Evolutionary conservation across 164 flowering plant species (phyloP).

Genomic region (Tetracentron sinense): DNA sequence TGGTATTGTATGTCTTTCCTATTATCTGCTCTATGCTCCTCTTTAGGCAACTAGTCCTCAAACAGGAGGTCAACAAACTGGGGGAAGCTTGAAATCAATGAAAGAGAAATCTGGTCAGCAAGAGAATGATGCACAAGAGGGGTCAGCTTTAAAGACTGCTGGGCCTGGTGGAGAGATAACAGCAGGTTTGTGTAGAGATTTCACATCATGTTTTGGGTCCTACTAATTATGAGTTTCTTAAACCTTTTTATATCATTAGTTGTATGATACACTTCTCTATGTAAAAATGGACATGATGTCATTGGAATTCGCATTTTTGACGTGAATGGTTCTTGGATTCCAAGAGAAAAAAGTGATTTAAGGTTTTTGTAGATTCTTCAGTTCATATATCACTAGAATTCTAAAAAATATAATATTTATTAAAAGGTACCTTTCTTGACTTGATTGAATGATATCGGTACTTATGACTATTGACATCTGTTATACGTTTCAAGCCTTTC

Average conservation of each 20-base stretch:
- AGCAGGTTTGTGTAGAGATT: conserved; percentile 15
- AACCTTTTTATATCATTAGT: background rate
- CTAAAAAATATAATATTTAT: too few species aligned
- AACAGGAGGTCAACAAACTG: conserved; percentile 63
- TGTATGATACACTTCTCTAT: background rate
- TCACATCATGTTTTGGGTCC: background rate
- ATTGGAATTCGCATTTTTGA: background rate
- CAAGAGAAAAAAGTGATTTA: background rate
- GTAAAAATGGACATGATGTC: background rate
- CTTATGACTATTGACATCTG: background rate
- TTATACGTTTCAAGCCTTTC: too few species aligned
- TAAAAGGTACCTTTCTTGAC: background rate
- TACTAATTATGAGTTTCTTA: background rate
- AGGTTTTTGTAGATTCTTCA: too few species aligned
- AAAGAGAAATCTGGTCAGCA: conserved; percentile 70
- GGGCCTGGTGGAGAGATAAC: conserved; percentile 93
- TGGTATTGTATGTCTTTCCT: background rate
- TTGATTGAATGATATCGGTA: background rate
- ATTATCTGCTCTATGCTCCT: background rate
- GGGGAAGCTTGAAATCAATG: conserved; percentile 81
- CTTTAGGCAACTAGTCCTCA: conserved; percentile 93
- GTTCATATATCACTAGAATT: background rate
- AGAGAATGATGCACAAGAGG: conserved; percentile 80
- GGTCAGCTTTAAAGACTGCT: conserved; percentile 70
- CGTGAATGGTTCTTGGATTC: background rate